Percentiles rank a stretch among this genome's conserved stretches.
Evolutionary conservation across 345 rosid genomes (phyloP).

Genomic region (Hibiscus trionum): DNA sequence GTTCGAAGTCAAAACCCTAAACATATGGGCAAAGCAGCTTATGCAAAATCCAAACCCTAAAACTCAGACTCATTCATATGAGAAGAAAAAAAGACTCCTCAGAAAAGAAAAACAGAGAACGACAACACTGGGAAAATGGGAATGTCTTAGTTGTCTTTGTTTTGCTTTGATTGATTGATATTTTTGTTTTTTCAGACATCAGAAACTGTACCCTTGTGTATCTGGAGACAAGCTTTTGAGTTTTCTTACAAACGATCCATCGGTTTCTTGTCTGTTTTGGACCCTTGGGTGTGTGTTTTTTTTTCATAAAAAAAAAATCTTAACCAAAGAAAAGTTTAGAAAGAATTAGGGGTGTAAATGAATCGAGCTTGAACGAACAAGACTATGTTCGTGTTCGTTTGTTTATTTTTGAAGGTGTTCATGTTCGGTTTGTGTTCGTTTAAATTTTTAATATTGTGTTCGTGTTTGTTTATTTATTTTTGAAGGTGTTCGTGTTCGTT

Average conservation of each 20-base stretch:
- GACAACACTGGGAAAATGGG: neutral
- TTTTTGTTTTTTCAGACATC: neutral
- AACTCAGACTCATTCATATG: neutral
- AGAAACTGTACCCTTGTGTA: neutral
- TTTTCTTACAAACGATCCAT: neutral
- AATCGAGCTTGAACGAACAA: no score
- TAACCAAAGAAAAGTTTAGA: no score
- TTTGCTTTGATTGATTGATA: slow-evolving; percentile 12
- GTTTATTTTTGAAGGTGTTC: no score
- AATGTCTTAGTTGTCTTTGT: slow-evolving; percentile 4
- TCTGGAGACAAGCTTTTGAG: neutral
- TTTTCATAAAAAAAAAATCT: no score
- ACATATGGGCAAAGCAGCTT: neutral
- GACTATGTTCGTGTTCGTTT: no score
- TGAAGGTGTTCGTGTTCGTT: no score
- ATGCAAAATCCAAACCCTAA: slow-evolving; percentile 23
- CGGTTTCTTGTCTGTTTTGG: neutral
- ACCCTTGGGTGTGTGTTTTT: no score
- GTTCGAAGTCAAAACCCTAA: slow-evolving; percentile 30
- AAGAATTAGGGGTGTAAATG: no score
- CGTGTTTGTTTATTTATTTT: no score
- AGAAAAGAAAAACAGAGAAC: neutral
- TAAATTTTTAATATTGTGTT: no score
- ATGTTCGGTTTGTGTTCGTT: no score
- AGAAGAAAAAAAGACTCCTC: neutral